Base-by-base conservation (phyloP, 805 yeast species). In the Candida silvicultrix region DNA sequence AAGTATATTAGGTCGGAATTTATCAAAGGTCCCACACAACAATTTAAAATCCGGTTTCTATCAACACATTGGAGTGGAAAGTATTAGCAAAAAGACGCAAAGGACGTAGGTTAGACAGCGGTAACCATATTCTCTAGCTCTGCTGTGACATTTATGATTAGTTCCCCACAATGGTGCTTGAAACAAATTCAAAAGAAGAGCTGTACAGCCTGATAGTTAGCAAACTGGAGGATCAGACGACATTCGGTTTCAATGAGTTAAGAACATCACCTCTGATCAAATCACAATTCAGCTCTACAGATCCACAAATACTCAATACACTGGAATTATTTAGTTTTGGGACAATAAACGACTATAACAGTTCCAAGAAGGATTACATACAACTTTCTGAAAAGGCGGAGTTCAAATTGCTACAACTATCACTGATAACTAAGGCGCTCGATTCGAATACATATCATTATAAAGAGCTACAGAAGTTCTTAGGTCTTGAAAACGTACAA, bases 321-420 rank as follows among this genome's bases (percentile, higher is more conserved):
- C 40, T 59, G 18, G 52, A 53, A 15, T 43, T 60, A 5, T 60
- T 58, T 48, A 46, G 60, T 45, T 60, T 60, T 44, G 64, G 64
- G 1, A 46, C 44, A 9, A 50, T 44, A 16, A 21, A 44, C 2
- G 52, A 58, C 44, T 58, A 57, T 40, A 19, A 37, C 3, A 14
- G 16, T 20, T 37, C 51, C 12, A 32, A 23, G 18, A 41, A 35
- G 1, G 37, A 41, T 14, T 58, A 43, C 44, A 43, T 58, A 5
- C 45, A 47, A 2, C 49, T 59, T 3, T 42, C 49, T 1, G 43
- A 42, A 2, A 11, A 22, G 8, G 54, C 58, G 9, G 10, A 53
- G 7, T 46, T 40, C 37, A 59, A 59, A 38, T 41, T 59, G 21
- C 50, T 44, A 19, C 57, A 57, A 46, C 43, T 59, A 21, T 49